These are phyloP conservation scores for Cetraspora pellucida DNA, from an alignment of 192 early-diverging fungal species.

Conservation along the genomic window DNA sequence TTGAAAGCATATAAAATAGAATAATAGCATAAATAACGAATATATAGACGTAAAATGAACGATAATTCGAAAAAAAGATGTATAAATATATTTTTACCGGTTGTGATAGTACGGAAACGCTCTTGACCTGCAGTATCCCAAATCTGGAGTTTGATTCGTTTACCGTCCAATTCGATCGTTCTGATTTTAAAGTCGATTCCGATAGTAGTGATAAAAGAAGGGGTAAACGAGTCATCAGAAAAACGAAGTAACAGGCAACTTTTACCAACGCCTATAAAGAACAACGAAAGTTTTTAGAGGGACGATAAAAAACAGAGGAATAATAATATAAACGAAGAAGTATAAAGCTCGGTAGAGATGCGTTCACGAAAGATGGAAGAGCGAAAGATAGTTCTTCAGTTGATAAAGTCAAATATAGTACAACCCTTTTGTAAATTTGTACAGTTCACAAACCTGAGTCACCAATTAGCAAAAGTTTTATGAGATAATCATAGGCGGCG, in stretches of 20 bases:
- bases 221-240: conserved; percentile 98
- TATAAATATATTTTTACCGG: conserved; percentile 56
- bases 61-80: neutral
- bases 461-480: conserved; percentile 97
- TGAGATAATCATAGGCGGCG: conserved; percentile 98
- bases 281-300: neutral
- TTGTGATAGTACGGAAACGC: conserved; percentile 98
- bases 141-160: conserved; percentile 99
- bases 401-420: neutral
- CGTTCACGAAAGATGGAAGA: too few relatives aligned
- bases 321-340: neutral
- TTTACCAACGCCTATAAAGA: conserved; percentile 85
- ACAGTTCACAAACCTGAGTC: conserved; percentile 76
- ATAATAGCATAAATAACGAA: neutral
- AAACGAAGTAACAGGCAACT: conserved; percentile 95
- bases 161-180: conserved; percentile 97
- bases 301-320: neutral
- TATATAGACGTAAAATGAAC: neutral
- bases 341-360: neutral
- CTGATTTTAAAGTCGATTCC: conserved; percentile 99
- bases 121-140: conserved; percentile 99
- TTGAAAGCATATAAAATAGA: neutral
- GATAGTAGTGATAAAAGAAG: conserved; percentile 99
- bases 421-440: too few relatives aligned
- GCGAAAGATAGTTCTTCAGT: neutral